Evolutionary conservation across 2,329 filamentous ascomycete species (phyloP).

Genomic region (Didymella arachidicola): DNA sequence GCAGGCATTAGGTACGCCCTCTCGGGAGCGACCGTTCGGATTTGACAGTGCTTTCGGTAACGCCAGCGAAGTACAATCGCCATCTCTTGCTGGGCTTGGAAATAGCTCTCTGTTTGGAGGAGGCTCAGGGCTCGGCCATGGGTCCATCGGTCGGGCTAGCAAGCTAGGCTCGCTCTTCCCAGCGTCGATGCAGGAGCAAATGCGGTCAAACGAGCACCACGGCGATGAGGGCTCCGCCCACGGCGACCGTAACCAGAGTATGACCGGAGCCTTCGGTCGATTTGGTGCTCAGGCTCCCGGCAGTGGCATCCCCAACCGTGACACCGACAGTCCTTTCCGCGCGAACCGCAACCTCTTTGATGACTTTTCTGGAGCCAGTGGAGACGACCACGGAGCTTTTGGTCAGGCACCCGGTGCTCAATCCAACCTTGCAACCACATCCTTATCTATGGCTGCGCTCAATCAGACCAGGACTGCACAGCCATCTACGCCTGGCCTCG

Average conservation of each 20-base stretch:
- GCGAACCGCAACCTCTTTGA: constrained; percentile 50
- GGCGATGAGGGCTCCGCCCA: constrained; percentile 65
- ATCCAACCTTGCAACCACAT: constrained; percentile 40
- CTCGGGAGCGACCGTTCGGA: constrained; percentile 65
- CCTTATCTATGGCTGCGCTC: constrained; percentile 43
- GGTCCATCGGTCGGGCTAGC: constrained; percentile 76
- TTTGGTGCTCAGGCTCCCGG: constrained; percentile 55
- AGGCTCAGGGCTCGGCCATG: constrained; percentile 59
- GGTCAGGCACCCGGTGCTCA: constrained; percentile 32
- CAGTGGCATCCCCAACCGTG: constrained; percentile 40
- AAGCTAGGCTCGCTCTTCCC: constrained; percentile 90
- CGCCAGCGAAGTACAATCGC: constrained; percentile 80
- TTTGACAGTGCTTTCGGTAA: constrained; percentile 70
- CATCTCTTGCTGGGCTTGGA: constrained; percentile 71
- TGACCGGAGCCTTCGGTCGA: constrained; percentile 73
- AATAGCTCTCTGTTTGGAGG: constrained; percentile 69
- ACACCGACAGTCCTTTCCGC: constrained; percentile 53
- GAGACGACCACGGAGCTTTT: constrained; percentile 40
- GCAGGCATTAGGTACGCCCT: constrained; percentile 77
- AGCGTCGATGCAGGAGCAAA: constrained; percentile 86
- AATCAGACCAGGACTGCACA: constrained; percentile 47
- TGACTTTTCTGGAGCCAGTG: constrained; percentile 44
- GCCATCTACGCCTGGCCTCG: constrained; percentile 48
- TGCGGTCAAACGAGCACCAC: constrained; percentile 65
- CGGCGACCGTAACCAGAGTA: constrained; percentile 51